Evolutionary conservation across 176 grass and related monocot genomes (phyloP).

Genomic region (bread wheat (Triticum aestivum)): DNA sequence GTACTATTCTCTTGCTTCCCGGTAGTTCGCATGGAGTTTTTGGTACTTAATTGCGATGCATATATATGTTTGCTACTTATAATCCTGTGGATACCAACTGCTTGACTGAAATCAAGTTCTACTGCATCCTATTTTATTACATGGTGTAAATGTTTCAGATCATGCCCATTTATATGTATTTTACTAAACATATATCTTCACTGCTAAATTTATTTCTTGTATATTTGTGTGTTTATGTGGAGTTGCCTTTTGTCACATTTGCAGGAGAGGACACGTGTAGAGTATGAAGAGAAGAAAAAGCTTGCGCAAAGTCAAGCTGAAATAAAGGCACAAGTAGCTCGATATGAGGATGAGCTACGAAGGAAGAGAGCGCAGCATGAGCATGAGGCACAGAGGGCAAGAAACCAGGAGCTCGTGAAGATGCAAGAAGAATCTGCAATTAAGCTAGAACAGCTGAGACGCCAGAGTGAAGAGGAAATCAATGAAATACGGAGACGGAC

Average conservation of each 20-base stretch:
- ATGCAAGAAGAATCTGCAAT: constrained; percentile 95
- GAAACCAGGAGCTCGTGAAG: constrained; percentile 94
- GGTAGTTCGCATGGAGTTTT: background rate
- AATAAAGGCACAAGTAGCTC: constrained; percentile 59
- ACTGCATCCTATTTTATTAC: background rate
- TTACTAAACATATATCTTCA: background rate
- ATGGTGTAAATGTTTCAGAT: background rate
- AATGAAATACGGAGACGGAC: constrained; percentile 64
- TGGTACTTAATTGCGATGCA: background rate
- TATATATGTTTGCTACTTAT: background rate
- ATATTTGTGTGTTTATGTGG: background rate
- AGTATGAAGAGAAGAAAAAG: constrained; percentile 90
- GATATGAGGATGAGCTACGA: constrained; percentile 82
- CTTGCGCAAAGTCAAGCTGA: constrained; percentile 58
- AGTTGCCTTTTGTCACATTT: constrained; percentile 22
- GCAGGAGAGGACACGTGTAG: constrained; percentile 75
- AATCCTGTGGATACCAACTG: background rate
- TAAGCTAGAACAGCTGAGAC: constrained; percentile 71
- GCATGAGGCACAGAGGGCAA: constrained; percentile 82
- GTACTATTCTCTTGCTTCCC: background rate
- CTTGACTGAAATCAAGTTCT: background rate
- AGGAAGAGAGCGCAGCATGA: constrained; percentile 74
- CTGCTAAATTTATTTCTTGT: background rate
- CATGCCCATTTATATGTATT: constrained; percentile 10
- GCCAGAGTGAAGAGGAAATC: constrained; percentile 72